phyloP scores from a whole-genome alignment of 495 filamentous ascomycete genomes.

The Aspergillus baeticus region DNA sequence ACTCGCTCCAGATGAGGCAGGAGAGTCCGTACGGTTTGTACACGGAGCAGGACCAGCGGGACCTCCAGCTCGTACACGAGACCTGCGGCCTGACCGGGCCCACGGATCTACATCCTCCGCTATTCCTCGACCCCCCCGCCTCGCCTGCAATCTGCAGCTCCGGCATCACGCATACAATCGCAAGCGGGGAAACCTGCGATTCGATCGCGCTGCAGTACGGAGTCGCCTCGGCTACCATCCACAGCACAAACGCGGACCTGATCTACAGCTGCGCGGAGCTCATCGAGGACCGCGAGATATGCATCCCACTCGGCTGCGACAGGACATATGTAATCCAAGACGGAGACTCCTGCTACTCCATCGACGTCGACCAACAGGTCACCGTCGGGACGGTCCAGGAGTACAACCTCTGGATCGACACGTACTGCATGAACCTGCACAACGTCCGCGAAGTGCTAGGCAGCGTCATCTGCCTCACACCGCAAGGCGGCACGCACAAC shows the following conservation, averaged over 20 bases:
- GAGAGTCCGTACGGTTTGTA: not conserved
- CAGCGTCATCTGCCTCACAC: not conserved
- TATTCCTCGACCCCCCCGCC: not conserved
- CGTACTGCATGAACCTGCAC: not conserved
- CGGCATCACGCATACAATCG: not conserved
- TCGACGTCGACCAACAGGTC: not conserved
- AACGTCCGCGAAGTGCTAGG: not conserved
- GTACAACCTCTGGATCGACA: not conserved
- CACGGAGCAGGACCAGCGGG: not conserved
- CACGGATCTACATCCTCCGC: not conserved
- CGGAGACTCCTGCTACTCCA: not conserved
- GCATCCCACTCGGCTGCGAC: not conserved
- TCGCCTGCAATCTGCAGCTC: constrained; percentile 5
- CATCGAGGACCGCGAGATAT: no score
- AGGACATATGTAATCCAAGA: constrained; percentile 4
- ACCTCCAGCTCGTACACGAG: not conserved
- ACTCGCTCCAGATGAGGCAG: not conserved
- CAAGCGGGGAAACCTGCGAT: constrained; percentile 18
- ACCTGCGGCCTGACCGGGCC: not conserved
- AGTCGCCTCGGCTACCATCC: constrained; percentile 24
- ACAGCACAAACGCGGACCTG: constrained; percentile 10
- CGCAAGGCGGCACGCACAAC: constrained; percentile 4
- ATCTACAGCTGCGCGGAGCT: constrained; percentile 8
- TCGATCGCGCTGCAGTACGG: constrained; percentile 20
- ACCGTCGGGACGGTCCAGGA: not conserved